Evolutionary conservation across 176 grass and related monocot species (phyloP), one percentile per base, ranked within the genome.

Genomic region (Triticum urartu): DNA sequence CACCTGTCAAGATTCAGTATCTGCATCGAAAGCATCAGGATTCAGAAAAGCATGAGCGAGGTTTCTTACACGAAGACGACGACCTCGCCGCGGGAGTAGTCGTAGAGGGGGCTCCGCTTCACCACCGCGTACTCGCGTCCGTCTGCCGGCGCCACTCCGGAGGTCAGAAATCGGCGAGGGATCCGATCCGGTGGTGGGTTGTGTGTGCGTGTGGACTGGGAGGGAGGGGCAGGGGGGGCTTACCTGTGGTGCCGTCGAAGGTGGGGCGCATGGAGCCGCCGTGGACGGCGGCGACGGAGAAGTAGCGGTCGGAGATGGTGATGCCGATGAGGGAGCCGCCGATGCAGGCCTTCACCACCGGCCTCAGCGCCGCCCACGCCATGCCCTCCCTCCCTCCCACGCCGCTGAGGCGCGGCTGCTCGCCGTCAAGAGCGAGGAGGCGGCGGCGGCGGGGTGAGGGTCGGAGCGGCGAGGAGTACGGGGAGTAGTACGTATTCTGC

Each of bases 231-330:
- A 30, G 64, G 9, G 52, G 1, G 43, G 36, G 81, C 54, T 83
- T 76, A 58, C 86, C 21, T 89, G 12, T 24, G 5, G 72, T 13
- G 35, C 52, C 30, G 17, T 83, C 47, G 52, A 94, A 88, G 67
- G 91, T 97, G 50, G 95, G 95, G 65, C 82, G 22, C 95, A 97
- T 97, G 65, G 92, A 97, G 77, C 11, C 12, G 76, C 92, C 95
- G 6, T 67, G 35, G n/a, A 97, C 48, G 68, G 87, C 3, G 81
- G 76, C 6, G 20, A 91, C 0, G 18, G 70, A 86, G 38, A 34
- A 87, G 76, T 90, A 93, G 28, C 83, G 67, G 82, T 98, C 92
- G 58, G 89, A 73, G 80, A 98, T 3, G 11, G 89, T 91, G 54
- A 80, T 0, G 50, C 80, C 83, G 61, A 98, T 10, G 43, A 91